Conservation (phyloP, 805 yeast species). For the Torulaspora maleeae region DNA sequence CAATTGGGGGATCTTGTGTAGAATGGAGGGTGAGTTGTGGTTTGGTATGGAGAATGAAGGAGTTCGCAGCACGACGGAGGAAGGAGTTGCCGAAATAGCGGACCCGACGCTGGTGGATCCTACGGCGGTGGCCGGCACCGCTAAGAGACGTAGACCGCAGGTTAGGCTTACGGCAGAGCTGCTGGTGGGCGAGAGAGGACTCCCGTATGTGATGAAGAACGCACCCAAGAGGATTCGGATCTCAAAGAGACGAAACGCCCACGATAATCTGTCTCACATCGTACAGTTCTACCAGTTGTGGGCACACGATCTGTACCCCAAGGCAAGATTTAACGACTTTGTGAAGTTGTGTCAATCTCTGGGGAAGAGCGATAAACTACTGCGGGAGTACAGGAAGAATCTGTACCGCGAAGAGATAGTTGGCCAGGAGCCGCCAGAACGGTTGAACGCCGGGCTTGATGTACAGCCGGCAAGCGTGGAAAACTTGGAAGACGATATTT, state of each 20-base stretch:
- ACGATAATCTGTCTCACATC: slow-evolving; percentile 35
- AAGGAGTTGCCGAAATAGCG: background rate
- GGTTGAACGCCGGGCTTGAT: background rate
- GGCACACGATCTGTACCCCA: slow-evolving; percentile 75
- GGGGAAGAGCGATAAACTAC: slow-evolving; percentile 41
- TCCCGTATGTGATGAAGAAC: slow-evolving; percentile 46
- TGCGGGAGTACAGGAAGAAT: slow-evolving; percentile 41
- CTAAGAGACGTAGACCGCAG: slow-evolving; percentile 26
- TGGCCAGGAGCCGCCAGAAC: background rate
- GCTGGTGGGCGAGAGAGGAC: slow-evolving; percentile 50
- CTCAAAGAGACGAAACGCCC: slow-evolving; percentile 24
- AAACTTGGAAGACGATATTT: background rate
- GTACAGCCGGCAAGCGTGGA: background rate
- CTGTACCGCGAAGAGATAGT: slow-evolving; percentile 39
- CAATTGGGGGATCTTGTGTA: background rate
- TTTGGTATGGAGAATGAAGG: background rate
- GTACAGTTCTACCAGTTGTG: slow-evolving; percentile 61
- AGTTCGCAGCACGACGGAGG: background rate
- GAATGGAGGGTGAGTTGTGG: slow-evolving; percentile 3
- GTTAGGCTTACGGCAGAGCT: slow-evolving; percentile 51
- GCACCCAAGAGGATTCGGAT: slow-evolving; percentile 36
- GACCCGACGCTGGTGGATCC: slow-evolving; percentile 29
- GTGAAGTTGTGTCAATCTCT: slow-evolving; percentile 48
- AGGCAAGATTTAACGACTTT: slow-evolving; percentile 72
- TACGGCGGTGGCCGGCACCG: slow-evolving; percentile 18